phyloP scores from a whole-genome alignment of 2,329 filamentous ascomycete genomes.

The Penicillium carneum region DNA sequence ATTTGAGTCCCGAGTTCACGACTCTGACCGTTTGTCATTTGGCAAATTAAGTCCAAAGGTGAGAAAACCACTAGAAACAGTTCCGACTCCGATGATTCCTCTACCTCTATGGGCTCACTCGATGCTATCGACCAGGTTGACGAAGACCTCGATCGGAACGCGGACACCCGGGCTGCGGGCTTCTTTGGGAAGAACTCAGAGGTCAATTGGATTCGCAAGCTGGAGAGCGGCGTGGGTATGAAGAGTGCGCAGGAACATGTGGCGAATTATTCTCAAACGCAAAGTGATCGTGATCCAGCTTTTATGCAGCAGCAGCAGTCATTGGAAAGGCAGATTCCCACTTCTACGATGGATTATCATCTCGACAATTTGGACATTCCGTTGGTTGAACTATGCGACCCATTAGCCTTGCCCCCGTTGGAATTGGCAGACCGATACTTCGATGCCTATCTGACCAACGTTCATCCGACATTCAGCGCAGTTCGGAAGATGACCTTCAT shows the following conservation, averaged over 20 bases:
- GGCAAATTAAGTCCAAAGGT: constrained; percentile 17
- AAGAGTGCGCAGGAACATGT: constrained; percentile 20
- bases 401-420: constrained; percentile 48
- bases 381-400: constrained; percentile 44
- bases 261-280: not conserved
- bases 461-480: constrained; percentile 53
- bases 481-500: constrained; percentile 49
- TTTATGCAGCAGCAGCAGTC: not conserved
- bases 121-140: constrained; percentile 52
- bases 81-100: constrained; percentile 32
- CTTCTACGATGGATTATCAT: constrained; percentile 47
- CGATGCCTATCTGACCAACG: constrained; percentile 48
- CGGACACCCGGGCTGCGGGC: constrained; percentile 46
- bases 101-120: constrained; percentile 47
- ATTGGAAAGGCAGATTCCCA: constrained; percentile 28
- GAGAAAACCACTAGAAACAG: constrained; percentile 4
- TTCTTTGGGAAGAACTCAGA: constrained; percentile 57
- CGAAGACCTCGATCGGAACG: constrained; percentile 52
- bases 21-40: constrained; percentile 1
- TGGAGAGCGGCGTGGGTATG: constrained; percentile 42
- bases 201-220: constrained; percentile 52
- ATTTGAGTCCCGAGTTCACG: constrained; percentile 2
- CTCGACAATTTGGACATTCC: constrained; percentile 51
- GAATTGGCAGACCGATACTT: constrained; percentile 50
- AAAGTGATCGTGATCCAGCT: not conserved